These are phyloP conservation scores for Auriscalpium vulgare DNA, from an alignment of 768 basidiomycete species.

Conservation along the genomic window DNA sequence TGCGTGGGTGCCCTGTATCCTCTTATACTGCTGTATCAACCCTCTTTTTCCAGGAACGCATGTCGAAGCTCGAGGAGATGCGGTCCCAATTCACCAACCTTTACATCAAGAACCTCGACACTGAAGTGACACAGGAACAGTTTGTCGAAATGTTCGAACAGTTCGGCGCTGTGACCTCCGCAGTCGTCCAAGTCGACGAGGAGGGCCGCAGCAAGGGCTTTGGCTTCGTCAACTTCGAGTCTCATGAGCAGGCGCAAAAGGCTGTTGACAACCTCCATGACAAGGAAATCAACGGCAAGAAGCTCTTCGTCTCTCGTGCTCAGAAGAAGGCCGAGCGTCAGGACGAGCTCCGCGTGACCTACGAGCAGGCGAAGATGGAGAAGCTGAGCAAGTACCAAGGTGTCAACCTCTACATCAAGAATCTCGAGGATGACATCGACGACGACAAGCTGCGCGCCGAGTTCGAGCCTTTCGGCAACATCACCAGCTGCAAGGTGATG, in stretches of 20 bases:
- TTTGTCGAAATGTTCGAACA: constrained; percentile 73
- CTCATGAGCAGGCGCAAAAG: constrained; percentile 83
- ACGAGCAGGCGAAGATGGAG: constrained; percentile 96
- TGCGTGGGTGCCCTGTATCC: constrained; percentile 21
- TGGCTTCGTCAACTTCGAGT: constrained; percentile 95
- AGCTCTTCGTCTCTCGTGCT: constrained; percentile 91
- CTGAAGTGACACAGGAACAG: constrained; percentile 76
- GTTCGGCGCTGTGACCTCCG: constrained; percentile 84
- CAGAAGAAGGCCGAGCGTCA: constrained; percentile 99
- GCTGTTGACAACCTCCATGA: constrained; percentile 91
- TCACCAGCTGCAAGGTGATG: constrained; percentile 99
- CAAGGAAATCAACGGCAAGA: constrained; percentile 73
- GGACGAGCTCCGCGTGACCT: constrained; percentile 87
- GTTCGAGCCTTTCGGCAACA: constrained; percentile 94
- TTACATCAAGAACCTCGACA: constrained; percentile 94
- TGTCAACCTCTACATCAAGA: constrained; percentile 99
- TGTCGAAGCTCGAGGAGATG: constrained; percentile 98
- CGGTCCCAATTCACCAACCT: constrained; percentile 96
- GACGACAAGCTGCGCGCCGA: constrained; percentile 95
- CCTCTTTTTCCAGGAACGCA: constrained; percentile 63
- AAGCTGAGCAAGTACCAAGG: constrained; percentile 97
- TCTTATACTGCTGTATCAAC: background rate
- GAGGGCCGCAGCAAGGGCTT: constrained; percentile 93
- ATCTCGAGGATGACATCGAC: constrained; percentile 95
- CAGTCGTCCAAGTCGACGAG: constrained; percentile 76